These are phyloP conservation scores for Colletotrichum tabaci DNA, from an alignment of 2,329 filamentous ascomycete genomes.

Conservation along the genomic window DNA sequence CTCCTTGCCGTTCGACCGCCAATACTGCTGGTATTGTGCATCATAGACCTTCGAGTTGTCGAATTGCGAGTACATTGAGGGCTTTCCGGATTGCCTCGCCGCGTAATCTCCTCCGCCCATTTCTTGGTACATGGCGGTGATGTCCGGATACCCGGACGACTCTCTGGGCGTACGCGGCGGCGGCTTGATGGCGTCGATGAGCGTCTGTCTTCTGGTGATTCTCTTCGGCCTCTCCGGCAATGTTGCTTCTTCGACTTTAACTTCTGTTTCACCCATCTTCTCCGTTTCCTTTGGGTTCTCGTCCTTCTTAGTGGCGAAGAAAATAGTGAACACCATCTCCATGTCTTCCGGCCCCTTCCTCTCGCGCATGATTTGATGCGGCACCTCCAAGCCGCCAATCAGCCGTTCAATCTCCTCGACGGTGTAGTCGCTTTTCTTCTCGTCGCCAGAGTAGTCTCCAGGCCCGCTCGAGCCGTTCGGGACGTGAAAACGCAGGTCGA, in stretches of 20 bases:
- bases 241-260: not conserved
- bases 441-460: slow-evolving; percentile 46
- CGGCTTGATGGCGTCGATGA: slow-evolving; percentile 33
- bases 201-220: slow-evolving; percentile 36
- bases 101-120: not conserved
- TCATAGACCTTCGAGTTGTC: slow-evolving; percentile 8
- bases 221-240: slow-evolving; percentile 36
- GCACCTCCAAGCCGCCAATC: slow-evolving; percentile 34
- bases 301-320: slow-evolving; percentile 32
- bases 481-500: slow-evolving; percentile 51
- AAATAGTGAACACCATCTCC: slow-evolving; percentile 39
- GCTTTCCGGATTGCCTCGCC: not conserved
- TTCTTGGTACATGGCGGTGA: slow-evolving; percentile 17
- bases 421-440: slow-evolving; percentile 31
- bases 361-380: slow-evolving; percentile 43
- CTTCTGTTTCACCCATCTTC: slow-evolving; percentile 3
- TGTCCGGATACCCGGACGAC: slow-evolving; percentile 8
- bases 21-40: slow-evolving; percentile 10
- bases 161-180: not conserved
- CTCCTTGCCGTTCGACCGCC: slow-evolving; percentile 19
- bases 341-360: slow-evolving; percentile 28
- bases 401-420: slow-evolving; percentile 42
- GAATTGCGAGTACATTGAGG: slow-evolving; percentile 18
- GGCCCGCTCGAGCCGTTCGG: slow-evolving; percentile 49
- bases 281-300: not conserved